Base-by-base conservation (phyloP, 176 grass and related monocot species). In the Eragrostis nindensis region DNA sequence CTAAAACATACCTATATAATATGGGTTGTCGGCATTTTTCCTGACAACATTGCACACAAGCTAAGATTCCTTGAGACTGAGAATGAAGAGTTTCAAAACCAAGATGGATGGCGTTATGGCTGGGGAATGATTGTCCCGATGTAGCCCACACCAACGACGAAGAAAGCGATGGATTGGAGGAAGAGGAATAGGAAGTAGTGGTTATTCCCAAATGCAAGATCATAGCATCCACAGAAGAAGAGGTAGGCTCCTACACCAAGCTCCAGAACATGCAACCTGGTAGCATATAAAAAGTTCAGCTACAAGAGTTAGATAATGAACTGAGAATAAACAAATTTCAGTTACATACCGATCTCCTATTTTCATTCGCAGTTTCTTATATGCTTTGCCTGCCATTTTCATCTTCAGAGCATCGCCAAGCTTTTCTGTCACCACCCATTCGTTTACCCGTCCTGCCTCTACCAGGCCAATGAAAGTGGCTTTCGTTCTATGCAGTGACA, bases 371-470 rank as follows among this genome's bases (percentile, higher is more conserved):
- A 64, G 79, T 24, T 90, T 92, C 79, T 78, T 95, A 21, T 66
- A 24, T 53, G 65, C 70, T 80, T 92, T 95, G 27, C 53, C 29
- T 77, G 36, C 5, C 46, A 56, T 42, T 86, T 90, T 90, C 62
- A 66, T 71, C 70, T 92, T 92, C 71, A 90, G 45, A 67, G 88
- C 79, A 11, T 92, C 90, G 18, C 93, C 93, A 74, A 92, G 85
- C 30, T 95, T 95, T 80, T 92, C 87, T 40, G 93, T 95, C 74
- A 95, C 93, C 73, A 95, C 90, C 89, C 92, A 95, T 76, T 95
- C 89, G 13, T 95, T 95, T 62, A 92, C 92, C 68, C 89, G 85
- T 57, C 90, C 90, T 66, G 85, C 71, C 88, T 95, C 93, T 52
- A 95, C 45, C 48, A 95, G 66, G 17, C 90, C 90, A 2, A 87